Evolutionary conservation across 305 asterid genomes (phyloP).

Genomic region (Fraxinus xanthoxyloides): DNA sequence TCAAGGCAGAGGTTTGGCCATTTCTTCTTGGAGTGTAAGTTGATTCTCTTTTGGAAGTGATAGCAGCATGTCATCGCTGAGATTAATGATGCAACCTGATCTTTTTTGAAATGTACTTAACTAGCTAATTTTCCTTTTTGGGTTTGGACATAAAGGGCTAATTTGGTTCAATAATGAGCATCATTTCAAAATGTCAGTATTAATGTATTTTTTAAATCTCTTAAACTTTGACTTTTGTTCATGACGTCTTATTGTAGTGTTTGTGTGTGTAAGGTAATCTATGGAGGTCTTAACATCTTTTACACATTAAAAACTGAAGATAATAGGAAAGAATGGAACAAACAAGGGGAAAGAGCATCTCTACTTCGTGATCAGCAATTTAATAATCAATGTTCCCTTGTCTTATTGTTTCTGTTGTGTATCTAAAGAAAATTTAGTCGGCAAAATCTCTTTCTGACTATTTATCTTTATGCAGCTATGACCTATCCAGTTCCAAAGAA

Average conservation of each 20-base stretch:
- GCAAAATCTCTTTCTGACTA: conserved; percentile 9
- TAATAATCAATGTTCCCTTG: not conserved
- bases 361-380: not conserved
- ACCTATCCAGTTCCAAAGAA: conserved; percentile 57
- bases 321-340: not conserved
- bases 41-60: conserved; percentile 23
- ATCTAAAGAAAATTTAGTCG: conserved; percentile 19
- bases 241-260: not conserved
- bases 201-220: not conserved
- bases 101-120: not conserved
- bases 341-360: not conserved
- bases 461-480: conserved; percentile 56
- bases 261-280: not conserved
- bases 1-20: conserved; percentile 95
- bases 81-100: conserved; percentile 10
- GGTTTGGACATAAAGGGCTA: not conserved
- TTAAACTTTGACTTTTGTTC: not conserved
- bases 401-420: not conserved
- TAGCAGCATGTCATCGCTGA: not conserved
- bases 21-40: conserved; percentile 99
- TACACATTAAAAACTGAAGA: not conserved
- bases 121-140: not conserved
- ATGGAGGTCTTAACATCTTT: not conserved
- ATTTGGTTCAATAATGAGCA: not conserved
- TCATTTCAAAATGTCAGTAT: conserved; percentile 1